Evolutionary conservation across 2,329 filamentous ascomycete genomes (phyloP), one percentile per base, ranked within the genome.

Genomic region (Aureobasidium sp.): DNA sequence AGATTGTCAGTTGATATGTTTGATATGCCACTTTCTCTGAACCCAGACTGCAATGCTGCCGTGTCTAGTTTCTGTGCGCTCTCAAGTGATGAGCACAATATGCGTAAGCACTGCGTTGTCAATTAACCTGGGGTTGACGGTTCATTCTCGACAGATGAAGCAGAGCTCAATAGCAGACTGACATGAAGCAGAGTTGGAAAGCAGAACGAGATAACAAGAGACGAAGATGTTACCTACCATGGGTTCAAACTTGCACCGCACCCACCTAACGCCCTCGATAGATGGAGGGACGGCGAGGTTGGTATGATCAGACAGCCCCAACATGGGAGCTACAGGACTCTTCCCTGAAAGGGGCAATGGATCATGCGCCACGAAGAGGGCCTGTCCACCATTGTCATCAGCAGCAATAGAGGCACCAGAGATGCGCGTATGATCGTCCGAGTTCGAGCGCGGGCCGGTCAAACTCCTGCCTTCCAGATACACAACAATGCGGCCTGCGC

Each of bases 181-280:
- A n/a, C n/a, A 25, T 3, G 8, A 55, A 9, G 25, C 27, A 55
- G 30, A 37, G 34, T 15, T 37, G 2, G 34, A 37, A 15, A 37
- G 13, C 11, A 37, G 34, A 15, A 4, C 6, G 13, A 5, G 11
- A 61, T 37, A 49, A 59, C 15, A 54, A 54, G 41, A 36, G 7
- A 47, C 25, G 10, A 29, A 30, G 55, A 36, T 34, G 27, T 54
- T 37, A 72, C 85, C 71, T 81, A 96, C 92, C 91, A 97, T 91
- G 5, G 92, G 91, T 73, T 97, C 92, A 70, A 95, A 97, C 74
- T 96, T 94, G 76, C 96, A 89, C 74, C 93, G 90, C 55, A 96
- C 79, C 59, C 59, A 61, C 21, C 59, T 52, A n/a, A 61, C 21
- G 36, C 44, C 27, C 41, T 55, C 11, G 32, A 37, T 37, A 41